Evolutionary conservation across 2,329 filamentous ascomycete genomes (phyloP), one percentile per base, ranked within the genome.

Genomic region (Zalaria obscura): DNA sequence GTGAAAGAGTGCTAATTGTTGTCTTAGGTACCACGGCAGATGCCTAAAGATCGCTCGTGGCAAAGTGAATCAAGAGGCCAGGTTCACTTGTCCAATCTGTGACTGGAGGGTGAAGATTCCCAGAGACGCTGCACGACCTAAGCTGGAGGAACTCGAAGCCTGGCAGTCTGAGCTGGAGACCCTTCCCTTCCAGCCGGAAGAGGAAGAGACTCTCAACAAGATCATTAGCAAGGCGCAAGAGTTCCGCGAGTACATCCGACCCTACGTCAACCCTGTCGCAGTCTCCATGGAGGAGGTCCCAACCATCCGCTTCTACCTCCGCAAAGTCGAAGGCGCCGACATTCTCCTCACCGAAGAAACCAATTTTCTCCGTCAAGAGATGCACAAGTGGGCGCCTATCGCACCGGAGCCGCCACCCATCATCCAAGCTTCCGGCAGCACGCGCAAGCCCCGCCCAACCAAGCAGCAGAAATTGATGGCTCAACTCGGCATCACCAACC

Each of bases 31-130:
- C 56, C 91, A 98, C 55, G 89, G 91, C 45, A 96, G 95, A 61
- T 98, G 91, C 54, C 70, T 98, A 32, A 98, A 98, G 67, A 95
- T 98, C 55, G 91, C 91, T 3, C 78, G 91, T 39, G 91, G 91
- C 40, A 98, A 96, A 58, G 85, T 98, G 53, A 96, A 96, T 64
- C 91, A 96, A 56, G 89, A 94, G 48, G 91, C 96, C 57, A 94
- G 93, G 59, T 98, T 95, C 58, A 96, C 89, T 1, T 98, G 91
- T 55, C 91, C 91, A 0, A 93, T 98, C 47, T 98, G 91, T 58
- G 91, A 98, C 59, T 95, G 88, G 78, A 81, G 91, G 11, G 83
- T 95, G 56, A 93, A 89, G 65, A 96, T 98, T 40, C 91, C 91
- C 26, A 84, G 91, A 36, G 91, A 98, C 67, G 91, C 91, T 25